Evolutionary conservation across 2,329 filamentous ascomycete genomes (phyloP).

Genomic region (Apiospora rasikravindrae): DNA sequence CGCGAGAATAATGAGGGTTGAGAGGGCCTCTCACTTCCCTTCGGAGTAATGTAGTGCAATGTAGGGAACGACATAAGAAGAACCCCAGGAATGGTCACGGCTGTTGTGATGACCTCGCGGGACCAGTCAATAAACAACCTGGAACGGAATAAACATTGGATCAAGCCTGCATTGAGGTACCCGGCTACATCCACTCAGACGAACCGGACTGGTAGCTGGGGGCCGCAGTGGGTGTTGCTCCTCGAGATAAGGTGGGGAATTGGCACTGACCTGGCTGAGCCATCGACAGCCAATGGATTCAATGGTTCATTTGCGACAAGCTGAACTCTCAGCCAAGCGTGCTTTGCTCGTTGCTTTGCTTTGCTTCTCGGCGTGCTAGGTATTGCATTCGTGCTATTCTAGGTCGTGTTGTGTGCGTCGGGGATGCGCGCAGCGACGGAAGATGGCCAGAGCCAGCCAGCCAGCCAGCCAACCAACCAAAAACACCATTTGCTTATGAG

Average conservation of each 20-base stretch:
- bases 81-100: not conserved
- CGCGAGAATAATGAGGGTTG: constrained; percentile 1
- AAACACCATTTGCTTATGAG: not conserved
- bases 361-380: not conserved
- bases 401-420: not conserved
- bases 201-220: not conserved
- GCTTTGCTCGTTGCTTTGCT: not conserved
- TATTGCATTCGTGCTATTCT: not conserved
- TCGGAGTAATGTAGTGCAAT: not conserved
- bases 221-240: constrained; percentile 15
- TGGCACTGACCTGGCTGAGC: not conserved
- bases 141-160: constrained; percentile 16
- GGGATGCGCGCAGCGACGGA: not conserved
- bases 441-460: not conserved
- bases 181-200: not conserved
- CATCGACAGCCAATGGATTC: not conserved
- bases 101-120: constrained; percentile 16
- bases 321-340: constrained; percentile 13
- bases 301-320: not conserved
- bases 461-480: not conserved
- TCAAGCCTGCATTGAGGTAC: constrained; percentile 1
- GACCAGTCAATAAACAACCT: constrained; percentile 16
- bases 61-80: not conserved
- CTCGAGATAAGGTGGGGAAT: constrained; percentile 1
- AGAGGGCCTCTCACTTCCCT: not conserved